phyloP scores from a whole-genome alignment of 2,329 filamentous ascomycete genomes.

The Thelonectria discophora region DNA sequence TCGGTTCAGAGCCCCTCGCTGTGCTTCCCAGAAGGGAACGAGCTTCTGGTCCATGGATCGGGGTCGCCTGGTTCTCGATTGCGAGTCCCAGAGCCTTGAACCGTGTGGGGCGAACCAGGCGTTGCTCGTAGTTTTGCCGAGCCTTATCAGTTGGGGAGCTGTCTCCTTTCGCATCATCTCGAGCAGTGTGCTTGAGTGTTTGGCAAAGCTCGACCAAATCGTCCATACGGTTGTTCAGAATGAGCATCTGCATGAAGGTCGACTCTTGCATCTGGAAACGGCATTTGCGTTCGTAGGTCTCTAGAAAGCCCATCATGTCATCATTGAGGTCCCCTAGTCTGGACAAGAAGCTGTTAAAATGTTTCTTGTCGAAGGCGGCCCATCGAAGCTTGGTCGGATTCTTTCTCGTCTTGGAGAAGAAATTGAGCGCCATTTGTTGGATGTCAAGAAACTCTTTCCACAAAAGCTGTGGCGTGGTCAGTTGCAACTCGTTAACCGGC shows the following conservation, averaged over 20 bases:
- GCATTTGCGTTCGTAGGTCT: constrained; percentile 2
- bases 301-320: constrained; percentile 6
- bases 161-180: background rate
- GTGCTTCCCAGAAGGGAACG: background rate
- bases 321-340: background rate
- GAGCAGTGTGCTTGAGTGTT: background rate
- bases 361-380: background rate
- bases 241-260: constrained; percentile 12
- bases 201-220: background rate
- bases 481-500: no score
- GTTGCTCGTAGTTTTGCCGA: constrained; percentile 2
- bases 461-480: no score
- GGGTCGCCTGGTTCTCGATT: background rate
- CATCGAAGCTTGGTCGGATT: constrained; percentile 3
- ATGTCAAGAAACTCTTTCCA: background rate
- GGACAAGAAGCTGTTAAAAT: constrained; percentile 3
- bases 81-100: constrained; percentile 9
- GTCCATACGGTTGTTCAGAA: constrained; percentile 3
- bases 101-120: constrained; percentile 5
- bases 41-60: background rate
- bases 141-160: background rate
- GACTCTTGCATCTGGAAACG: constrained; percentile 13
- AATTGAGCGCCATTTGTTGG: background rate
- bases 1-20: background rate
- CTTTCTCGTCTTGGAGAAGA: constrained; percentile 4